Base-by-base conservation (phyloP, 495 filamentous ascomycete genomes). In the Saxophila tyrrhenica region DNA sequence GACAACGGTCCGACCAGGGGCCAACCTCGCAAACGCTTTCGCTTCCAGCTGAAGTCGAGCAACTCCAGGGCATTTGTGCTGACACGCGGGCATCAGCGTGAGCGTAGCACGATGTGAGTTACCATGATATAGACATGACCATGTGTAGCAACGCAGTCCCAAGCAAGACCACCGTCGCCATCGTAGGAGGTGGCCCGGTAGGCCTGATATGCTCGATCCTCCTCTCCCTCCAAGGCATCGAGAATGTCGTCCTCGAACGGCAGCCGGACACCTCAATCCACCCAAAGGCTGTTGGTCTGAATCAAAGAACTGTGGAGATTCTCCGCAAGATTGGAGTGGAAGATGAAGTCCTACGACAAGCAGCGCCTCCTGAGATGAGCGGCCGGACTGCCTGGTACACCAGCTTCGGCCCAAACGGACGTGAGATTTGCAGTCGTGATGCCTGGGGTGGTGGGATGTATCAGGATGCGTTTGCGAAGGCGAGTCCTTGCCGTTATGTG, bases 261-360 rank as follows among this genome's bases (percentile, higher is more conserved):
- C 59, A 68, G 48, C 38, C 60, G 0, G 48, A 50, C 2, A 64
- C 62, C 21, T 58, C 61, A 19, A 64, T 63, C 23, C 62, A 63
- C 23, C 66, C 66, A 2, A 66, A 66, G 61, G 62, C 66, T 13
- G 56, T 56, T 42, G 62, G 60, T 29, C 29, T 66, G 29, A 66
- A 66, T 38, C 60, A 57, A 17, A 60, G 64, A 3, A 62, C 66
- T 0, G 51, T 62, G 29, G 62, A 69, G 45, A 61, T 66, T 20
- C 58, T 64, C 39, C 62, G 65, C 9, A 25, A 52, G 25, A 23
- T 47, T 41, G 58, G 45, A 17, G 29, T 55, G 25, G 52, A 59
- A 46, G 52, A 55, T 24, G 51, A 45, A 43, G 41, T 44, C 41
- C 19, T 44, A 21, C 41, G 41, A 41, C 13, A 50, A 11, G 54